A percentile compares a stretch with the other conserved stretches of the same genome.
These are phyloP conservation scores for Dendrobium chrysotoxum DNA, from an alignment of 106 monocot species.

Conservation along the genomic window DNA sequence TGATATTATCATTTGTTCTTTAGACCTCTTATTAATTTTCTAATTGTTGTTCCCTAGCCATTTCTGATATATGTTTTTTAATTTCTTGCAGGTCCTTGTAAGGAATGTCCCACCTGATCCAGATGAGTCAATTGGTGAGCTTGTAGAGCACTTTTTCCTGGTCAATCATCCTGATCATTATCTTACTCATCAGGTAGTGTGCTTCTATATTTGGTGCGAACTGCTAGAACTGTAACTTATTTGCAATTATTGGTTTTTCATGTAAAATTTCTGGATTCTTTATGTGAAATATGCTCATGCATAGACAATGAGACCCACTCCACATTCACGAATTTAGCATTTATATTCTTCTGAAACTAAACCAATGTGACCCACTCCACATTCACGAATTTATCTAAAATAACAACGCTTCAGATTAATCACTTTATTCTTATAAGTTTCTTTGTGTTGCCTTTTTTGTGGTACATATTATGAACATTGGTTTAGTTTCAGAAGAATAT, in stretches of 20 bases:
- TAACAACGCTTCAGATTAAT: neutral
- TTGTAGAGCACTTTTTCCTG: conserved; percentile 93
- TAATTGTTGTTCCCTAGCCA: neutral
- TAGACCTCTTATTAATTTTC: neutral
- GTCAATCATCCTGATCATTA: conserved; percentile 93
- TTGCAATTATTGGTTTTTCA: neutral
- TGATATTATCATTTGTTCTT: neutral
- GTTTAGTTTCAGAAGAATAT: too few species aligned
- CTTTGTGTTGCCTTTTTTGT: too few species aligned
- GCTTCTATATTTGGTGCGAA: neutral
- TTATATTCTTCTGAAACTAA: too few species aligned
- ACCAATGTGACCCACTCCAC: too few species aligned
- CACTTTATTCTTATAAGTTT: too few species aligned
- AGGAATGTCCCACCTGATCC: conserved; percentile 82
- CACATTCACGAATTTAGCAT: too few species aligned
- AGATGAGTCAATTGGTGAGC: conserved; percentile 87
- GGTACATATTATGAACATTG: too few species aligned
- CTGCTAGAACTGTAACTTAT: neutral
- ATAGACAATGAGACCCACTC: too few species aligned
- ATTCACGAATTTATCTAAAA: neutral
- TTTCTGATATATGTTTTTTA: neutral
- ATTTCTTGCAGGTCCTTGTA: conserved; percentile 65
- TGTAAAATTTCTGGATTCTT: neutral
- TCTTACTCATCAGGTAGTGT: conserved; percentile 42
- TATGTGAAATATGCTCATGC: neutral